Evolutionary conservation across 352 stramenopile genomes (phyloP), one percentile per base, ranked within the genome.

Genomic region (Phytophthora sp.): DNA sequence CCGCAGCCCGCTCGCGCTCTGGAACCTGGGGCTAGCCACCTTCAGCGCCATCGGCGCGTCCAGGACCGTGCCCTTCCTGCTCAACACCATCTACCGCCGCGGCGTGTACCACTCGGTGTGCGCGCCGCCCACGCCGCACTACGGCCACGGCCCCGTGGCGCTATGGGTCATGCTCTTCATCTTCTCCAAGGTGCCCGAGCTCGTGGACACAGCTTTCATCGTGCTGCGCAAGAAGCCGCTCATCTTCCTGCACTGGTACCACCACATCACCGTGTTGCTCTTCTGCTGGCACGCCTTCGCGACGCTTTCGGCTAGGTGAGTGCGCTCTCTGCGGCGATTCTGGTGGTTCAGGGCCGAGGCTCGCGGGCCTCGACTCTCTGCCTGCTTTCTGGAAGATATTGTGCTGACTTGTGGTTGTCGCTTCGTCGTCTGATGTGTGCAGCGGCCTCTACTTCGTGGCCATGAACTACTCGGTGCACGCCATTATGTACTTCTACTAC

Each of bases 161-260:
- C 67, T 95, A 27, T 95, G 87, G 87, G 77, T 90, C 30, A 90
- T 77, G 62, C 66, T 95, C 26, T 95, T 95, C 62, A 94, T 95
- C 70, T 93, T 95, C 61, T 95, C 87, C 61, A 95, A 95, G 76
- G 79, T 93, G 58, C 92, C 90, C 10, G 97, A 99, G 81, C 87
- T 99, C 30, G 55, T 98, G 41, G 97, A 99, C 75, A 99, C 97
- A 26, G 84, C 94, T 21, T 99, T 99, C 79, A 98, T 99, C 68
- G 93, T 99, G 52, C 79, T 98, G 53, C 89, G 97, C 76, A 99
- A 99, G 81, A 98, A 98, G 75, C 87, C 87, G 38, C 81, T 99
- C 34, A 98, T 98, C 66, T 98, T 99, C 71, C 77, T 99, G 43
- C 97, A 99, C 77, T 99, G 96, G 96, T 99, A 99, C 82, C 97